Base-by-base conservation (phyloP, 1,284 basidiomycete genomes). In the Trametes hirsuta region DNA sequence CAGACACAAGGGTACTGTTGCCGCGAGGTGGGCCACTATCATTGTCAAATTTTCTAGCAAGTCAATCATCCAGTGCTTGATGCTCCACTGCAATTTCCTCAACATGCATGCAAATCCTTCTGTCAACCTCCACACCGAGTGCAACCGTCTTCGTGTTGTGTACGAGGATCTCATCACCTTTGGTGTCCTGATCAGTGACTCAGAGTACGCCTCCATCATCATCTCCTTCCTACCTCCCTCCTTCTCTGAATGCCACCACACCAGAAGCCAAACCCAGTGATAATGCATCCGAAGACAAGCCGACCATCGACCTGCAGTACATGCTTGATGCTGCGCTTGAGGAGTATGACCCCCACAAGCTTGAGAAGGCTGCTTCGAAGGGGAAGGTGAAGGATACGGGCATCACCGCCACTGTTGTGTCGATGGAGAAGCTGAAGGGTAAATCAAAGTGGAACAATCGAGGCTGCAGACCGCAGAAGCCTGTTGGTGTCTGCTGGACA, bases 171-270 rank as follows among this genome's bases (percentile, higher is more conserved):
- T 61, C 18, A 24, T 55, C 18, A 55, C 53, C 15, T 37, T 22
- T n/a, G 59, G 47, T 21, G 47, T 61, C 39, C 39, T 24, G 22
- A 47, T 61, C 48, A 37, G 47, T 30, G 37, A 51, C 35, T 42
- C 59, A 9, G 59, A 61, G 21, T 61, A 61, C 47, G 45, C 59
- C 42, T 47, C 48, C 41, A 25, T 52, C 21, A 48, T 61, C 45
- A 52, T 61, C 53, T 45, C 37, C 35, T 61, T 61, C 59, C 42
- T 61, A 9, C 59, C 53, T 15, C 34, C 18, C 35, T 15, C 18
- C 37, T 22, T 61, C 42, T 50, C 18, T 18, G 18, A 18, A 18
- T 18, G 18, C 18, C 18, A 18, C 18, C 18, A 18, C 18, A 18
- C 18, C 18, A 18, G 18, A 18, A 18, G 18, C 18, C 18, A 18